phyloP scores from a whole-genome alignment of 2,329 filamentous ascomycete genomes.

The Colletotrichum sansevieriae region DNA sequence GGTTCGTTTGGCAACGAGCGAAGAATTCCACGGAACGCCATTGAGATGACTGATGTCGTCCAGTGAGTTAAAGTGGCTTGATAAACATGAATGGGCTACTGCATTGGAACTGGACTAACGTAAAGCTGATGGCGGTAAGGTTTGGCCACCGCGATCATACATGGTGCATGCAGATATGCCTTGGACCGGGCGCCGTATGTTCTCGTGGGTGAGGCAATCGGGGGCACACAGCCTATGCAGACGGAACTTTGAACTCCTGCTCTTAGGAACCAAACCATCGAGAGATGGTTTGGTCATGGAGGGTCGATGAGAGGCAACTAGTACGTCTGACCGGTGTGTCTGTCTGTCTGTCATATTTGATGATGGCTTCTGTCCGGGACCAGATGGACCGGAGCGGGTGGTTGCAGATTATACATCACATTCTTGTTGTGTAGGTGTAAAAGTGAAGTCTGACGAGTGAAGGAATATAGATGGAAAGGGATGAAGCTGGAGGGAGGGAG shows the following conservation, averaged over 20 bases:
- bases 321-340: background rate
- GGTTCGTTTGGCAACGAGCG: background rate
- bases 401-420: slow-evolving; percentile 31
- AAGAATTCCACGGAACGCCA: background rate
- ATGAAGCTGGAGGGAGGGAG: too few species aligned
- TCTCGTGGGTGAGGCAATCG: background rate
- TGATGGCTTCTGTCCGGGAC: background rate
- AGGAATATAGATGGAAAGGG: background rate
- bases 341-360: slow-evolving; percentile 11
- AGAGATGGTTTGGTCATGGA: background rate
- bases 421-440: background rate
- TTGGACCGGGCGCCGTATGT: background rate
- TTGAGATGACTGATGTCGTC: background rate
- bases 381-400: slow-evolving; percentile 8
- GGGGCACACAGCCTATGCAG: background rate
- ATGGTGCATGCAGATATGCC: background rate
- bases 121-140: background rate
- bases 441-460: background rate
- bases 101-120: background rate
- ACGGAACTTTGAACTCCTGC: background rate
- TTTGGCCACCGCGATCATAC: background rate
- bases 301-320: background rate
- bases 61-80: background rate
- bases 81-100: background rate
- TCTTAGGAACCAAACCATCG: background rate